Evolutionary conservation across 148 eudicot species (phyloP).

Genomic region (Dianthus caryophyllus): DNA sequence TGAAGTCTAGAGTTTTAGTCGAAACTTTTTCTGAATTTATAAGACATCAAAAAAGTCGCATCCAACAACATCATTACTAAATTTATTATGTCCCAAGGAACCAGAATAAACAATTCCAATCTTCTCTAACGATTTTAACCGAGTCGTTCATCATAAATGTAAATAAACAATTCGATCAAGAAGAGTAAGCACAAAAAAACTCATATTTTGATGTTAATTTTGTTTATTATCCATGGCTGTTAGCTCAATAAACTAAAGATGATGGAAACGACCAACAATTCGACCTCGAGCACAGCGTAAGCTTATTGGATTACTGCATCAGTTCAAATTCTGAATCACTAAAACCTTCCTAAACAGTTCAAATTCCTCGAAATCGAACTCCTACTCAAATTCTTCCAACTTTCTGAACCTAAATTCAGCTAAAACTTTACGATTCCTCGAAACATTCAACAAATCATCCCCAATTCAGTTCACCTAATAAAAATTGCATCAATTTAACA

Average conservation of each 20-base stretch:
- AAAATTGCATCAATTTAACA: neutral
- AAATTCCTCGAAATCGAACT: neutral
- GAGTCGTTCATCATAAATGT: neutral
- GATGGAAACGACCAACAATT: too few relatives aligned
- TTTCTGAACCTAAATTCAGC: constrained; percentile 2
- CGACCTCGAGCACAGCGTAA: neutral
- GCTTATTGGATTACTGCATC: neutral
- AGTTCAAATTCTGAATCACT: neutral
- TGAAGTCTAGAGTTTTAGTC: too few relatives aligned
- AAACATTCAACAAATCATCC: too few relatives aligned
- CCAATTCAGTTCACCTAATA: neutral
- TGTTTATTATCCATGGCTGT: too few relatives aligned
- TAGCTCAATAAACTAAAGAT: too few relatives aligned
- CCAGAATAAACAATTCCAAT: neutral
- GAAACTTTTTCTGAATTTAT: too few relatives aligned
- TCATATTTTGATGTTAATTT: too few relatives aligned
- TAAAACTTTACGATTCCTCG: neutral
- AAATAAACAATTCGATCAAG: neutral
- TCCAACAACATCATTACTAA: neutral
- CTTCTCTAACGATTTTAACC: neutral
- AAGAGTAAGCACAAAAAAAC: too few relatives aligned
- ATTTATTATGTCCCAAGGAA: neutral
- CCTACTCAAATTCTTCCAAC: neutral
- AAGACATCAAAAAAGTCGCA: neutral
- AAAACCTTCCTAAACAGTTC: neutral